phyloP scores from a whole-genome alignment of 2,329 filamentous ascomycete species.

The Alternaria ethzedia region DNA sequence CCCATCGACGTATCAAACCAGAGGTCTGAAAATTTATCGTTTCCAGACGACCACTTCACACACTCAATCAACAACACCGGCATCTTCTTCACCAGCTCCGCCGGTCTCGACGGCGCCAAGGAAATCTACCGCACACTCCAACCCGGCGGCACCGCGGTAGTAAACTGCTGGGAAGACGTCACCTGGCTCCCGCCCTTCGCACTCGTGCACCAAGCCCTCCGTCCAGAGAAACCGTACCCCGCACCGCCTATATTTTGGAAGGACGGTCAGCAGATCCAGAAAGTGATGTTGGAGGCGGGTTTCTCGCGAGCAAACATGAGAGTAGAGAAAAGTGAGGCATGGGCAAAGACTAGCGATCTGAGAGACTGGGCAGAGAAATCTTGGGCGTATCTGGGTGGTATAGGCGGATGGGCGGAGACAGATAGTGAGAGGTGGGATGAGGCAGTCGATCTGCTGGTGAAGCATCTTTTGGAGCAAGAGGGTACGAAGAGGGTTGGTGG shows the following conservation, averaged over 20 bases:
- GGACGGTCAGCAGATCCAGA: constrained; percentile 35
- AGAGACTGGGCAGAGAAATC: constrained; percentile 34
- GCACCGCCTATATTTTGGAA: constrained; percentile 32
- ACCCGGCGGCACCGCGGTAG: constrained; percentile 46
- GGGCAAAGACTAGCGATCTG: constrained; percentile 24
- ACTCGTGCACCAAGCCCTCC: constrained; percentile 23
- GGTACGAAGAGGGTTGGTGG: constrained; percentile 30
- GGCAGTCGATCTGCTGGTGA: constrained; percentile 30
- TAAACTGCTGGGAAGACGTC: constrained; percentile 46
- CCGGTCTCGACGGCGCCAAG: constrained; percentile 38
- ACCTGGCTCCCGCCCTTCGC: constrained; percentile 34
- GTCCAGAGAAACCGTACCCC: constrained; percentile 24
- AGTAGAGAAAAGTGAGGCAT: constrained; percentile 34
- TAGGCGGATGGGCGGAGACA: constrained; percentile 31
- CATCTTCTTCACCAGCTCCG: constrained; percentile 46
- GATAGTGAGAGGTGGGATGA: constrained; percentile 40
- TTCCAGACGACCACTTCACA: constrained; percentile 44
- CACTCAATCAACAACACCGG: constrained; percentile 51
- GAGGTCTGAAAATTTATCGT: constrained; percentile 22
- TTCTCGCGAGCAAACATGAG: constrained; percentile 30
- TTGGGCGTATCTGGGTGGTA: constrained; percentile 39
- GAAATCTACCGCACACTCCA: constrained; percentile 50
- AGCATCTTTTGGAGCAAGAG: constrained; percentile 21
- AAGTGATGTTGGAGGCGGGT: constrained; percentile 36
- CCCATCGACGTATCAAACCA: constrained; percentile 29